Percentiles rank a stretch among this genome's conserved stretches.
Evolutionary conservation across 805 yeast species (phyloP).

Genomic region (Isabelozyma rhagii): DNA sequence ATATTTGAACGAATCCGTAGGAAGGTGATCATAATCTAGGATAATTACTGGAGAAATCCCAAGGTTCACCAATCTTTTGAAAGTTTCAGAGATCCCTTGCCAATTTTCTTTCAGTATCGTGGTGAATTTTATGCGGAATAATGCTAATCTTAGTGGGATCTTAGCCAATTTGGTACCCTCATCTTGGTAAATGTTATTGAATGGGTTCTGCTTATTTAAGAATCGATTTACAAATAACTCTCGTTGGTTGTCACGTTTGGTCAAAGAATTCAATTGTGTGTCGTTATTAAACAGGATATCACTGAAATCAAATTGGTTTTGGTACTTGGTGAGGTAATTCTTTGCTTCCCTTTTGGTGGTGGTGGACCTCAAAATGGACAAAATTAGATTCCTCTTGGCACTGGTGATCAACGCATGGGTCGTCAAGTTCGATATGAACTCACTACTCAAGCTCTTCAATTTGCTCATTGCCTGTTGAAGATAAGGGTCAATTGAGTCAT

Average conservation of each 20-base stretch:
- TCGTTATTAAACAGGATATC: constrained; percentile 19
- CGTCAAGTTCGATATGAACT: constrained; percentile 36
- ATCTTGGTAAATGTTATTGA: constrained; percentile 27
- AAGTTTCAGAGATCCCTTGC: constrained; percentile 52
- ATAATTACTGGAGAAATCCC: constrained; percentile 77
- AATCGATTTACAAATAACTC: constrained; percentile 32
- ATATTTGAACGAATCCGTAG: constrained; percentile 23
- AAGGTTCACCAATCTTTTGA: constrained; percentile 51
- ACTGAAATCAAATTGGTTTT: constrained; percentile 37
- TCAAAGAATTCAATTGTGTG: constrained; percentile 6
- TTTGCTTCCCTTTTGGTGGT: constrained; percentile 92
- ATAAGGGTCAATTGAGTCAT: neutral
- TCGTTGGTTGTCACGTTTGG: constrained; percentile 23
- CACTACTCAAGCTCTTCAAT: constrained; percentile 22
- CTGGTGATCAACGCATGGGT: constrained; percentile 32
- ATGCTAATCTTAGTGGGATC: constrained; percentile 51
- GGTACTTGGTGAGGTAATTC: constrained; percentile 72
- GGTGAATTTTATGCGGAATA: constrained; percentile 49
- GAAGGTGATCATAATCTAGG: constrained; percentile 44
- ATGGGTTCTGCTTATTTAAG: constrained; percentile 29
- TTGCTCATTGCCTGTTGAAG: constrained; percentile 20
- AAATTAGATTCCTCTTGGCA: constrained; percentile 65
- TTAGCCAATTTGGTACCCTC: constrained; percentile 32
- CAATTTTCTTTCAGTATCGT: constrained; percentile 29
- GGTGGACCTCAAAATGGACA: constrained; percentile 81